These are phyloP conservation scores for Cercospora citrullina DNA, from an alignment of 2,329 filamentous ascomycete genomes.

Conservation along the genomic window DNA sequence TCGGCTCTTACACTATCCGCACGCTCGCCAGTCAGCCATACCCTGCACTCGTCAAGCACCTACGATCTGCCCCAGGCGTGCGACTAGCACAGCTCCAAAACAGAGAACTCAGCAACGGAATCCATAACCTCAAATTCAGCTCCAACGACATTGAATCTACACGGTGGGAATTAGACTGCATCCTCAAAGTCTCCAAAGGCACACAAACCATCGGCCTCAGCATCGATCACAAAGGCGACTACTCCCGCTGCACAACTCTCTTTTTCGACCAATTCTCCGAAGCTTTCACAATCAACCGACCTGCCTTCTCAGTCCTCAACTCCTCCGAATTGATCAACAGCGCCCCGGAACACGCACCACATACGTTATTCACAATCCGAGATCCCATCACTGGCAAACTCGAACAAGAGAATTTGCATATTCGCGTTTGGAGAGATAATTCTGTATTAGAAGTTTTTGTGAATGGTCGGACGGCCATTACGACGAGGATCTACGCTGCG, in stretches of 20 bases:
- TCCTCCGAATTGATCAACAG: slow-evolving; percentile 39
- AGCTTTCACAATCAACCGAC: slow-evolving; percentile 45
- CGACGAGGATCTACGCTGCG: slow-evolving; percentile 38
- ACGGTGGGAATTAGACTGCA: slow-evolving; percentile 31
- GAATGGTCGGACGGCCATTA: slow-evolving; percentile 47
- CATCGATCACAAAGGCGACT: slow-evolving; percentile 31
- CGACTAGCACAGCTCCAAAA: slow-evolving; percentile 11
- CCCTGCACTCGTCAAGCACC: slow-evolving; percentile 19
- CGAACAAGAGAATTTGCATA: slow-evolving; percentile 38
- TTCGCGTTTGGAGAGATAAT: slow-evolving; percentile 47
- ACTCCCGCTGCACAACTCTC: slow-evolving; percentile 41
- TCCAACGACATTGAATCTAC: slow-evolving; percentile 18
- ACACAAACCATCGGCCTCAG: slow-evolving; percentile 28
- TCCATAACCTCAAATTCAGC: slow-evolving; percentile 13
- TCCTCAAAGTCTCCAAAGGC: slow-evolving; percentile 27
- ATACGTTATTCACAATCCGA: slow-evolving; percentile 48
- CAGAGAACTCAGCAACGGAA: slow-evolving; percentile 1
- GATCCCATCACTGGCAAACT: slow-evolving; percentile 13
- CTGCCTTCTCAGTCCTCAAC: slow-evolving; percentile 36
- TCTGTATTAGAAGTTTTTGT: slow-evolving; percentile 51
- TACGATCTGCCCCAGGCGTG: slow-evolving; percentile 33
- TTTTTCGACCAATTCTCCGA: slow-evolving; percentile 44
- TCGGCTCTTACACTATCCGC: slow-evolving; percentile 43
- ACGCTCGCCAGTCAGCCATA: slow-evolving; percentile 43
- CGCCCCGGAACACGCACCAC: slow-evolving; percentile 40